Conservation (phyloP, 495 filamentous ascomycete genomes). For the Podospora comata region DNA sequence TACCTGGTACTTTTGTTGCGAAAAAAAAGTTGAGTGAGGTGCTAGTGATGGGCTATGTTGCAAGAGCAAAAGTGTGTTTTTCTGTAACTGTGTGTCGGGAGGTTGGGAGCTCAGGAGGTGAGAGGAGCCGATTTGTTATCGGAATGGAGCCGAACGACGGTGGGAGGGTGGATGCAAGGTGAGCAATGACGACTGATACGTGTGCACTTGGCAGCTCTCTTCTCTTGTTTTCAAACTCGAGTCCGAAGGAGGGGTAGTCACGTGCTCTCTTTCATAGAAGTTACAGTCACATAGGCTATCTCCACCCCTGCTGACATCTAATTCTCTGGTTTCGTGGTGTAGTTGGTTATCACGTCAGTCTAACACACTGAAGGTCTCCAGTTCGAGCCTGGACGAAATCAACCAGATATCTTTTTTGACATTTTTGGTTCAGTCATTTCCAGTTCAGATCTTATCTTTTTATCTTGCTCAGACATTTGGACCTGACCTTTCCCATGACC, state of each 20-base stretch:
- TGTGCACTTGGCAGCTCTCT: constrained; percentile 25
- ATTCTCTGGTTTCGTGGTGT: constrained; percentile 30
- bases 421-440: no score
- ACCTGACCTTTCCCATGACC: neutral
- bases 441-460: neutral
- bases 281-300: neutral
- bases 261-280: neutral
- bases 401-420: constrained; percentile 11
- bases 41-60: neutral
- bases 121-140: constrained; percentile 8
- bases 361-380: constrained; percentile 31
- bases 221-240: constrained; percentile 8
- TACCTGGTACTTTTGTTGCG: neutral
- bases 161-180: constrained; percentile 16
- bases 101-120: constrained; percentile 9
- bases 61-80: neutral
- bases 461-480: neutral
- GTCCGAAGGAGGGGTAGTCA: neutral
- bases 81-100: constrained; percentile 8
- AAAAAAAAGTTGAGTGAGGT: neutral
- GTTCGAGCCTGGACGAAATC: constrained; percentile 33
- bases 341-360: constrained; percentile 35
- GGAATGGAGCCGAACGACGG: constrained; percentile 9
- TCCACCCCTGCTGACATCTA: neutral
- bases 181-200: constrained; percentile 36